Percentiles rank a stretch among this genome's conserved stretches.
These are phyloP conservation scores for Populus simonii DNA, from an alignment of 345 rosid genomes.

Conservation along the genomic window DNA sequence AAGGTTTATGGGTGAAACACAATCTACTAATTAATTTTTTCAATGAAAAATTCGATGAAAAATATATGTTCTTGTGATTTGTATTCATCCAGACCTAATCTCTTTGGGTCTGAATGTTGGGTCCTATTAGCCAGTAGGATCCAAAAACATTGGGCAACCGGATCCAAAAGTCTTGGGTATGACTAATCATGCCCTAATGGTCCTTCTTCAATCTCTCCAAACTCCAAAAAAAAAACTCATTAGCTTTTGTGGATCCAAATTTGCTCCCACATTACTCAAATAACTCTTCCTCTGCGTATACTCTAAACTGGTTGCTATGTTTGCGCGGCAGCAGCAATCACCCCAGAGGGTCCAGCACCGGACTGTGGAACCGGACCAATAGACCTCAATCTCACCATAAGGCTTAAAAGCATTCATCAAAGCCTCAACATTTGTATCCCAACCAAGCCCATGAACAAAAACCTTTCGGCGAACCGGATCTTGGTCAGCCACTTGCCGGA, in stretches of 20 bases:
- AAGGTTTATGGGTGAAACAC: too few relatives aligned
- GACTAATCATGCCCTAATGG: conserved; percentile 44
- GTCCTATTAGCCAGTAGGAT: too few relatives aligned
- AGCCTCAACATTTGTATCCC: conserved; percentile 50
- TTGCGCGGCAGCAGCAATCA: conserved; percentile 7
- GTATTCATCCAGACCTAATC: too few relatives aligned
- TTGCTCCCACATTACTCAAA: conserved; percentile 51
- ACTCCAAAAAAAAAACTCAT: conserved; percentile 36
- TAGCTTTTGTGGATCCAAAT: conserved; percentile 39
- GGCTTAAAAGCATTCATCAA: conserved; percentile 34
- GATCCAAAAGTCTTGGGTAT: too few relatives aligned
- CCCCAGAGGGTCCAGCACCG: neutral
- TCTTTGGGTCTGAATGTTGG: too few relatives aligned
- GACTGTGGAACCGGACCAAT: conserved; percentile 29
- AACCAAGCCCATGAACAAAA: conserved; percentile 56
- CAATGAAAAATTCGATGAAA: too few relatives aligned
- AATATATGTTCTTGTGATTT: too few relatives aligned
- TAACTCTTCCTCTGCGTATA: conserved; percentile 49
- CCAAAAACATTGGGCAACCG: too few relatives aligned
- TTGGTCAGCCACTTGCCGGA: conserved; percentile 40
- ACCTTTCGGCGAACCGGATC: conserved; percentile 52
- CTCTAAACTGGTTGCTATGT: conserved; percentile 25
- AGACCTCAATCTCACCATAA: conserved; percentile 56
- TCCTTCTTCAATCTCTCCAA: conserved; percentile 61
- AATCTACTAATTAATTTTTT: too few relatives aligned